Percentiles rank a stretch among this genome's conserved stretches.
phyloP scores from a whole-genome alignment of 352 stramenopile species.

The Paralagenidium karlingii region DNA sequence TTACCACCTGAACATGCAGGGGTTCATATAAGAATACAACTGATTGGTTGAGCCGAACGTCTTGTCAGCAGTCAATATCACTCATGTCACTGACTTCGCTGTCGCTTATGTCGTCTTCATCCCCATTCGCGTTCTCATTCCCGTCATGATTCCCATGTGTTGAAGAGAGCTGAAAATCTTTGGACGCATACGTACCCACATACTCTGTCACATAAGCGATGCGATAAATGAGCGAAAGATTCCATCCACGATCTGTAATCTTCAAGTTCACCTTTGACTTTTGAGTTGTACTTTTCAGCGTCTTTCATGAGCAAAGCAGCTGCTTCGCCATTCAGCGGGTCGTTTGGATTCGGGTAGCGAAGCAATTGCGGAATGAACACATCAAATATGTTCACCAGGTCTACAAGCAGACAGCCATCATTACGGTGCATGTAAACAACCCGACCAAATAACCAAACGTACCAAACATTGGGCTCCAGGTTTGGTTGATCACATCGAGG shows the following conservation, averaged over 20 bases:
- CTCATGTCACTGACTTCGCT: constrained; percentile 81
- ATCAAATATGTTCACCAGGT: constrained; percentile 90
- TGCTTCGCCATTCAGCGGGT: constrained; percentile 85
- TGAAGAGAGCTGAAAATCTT: constrained; percentile 70
- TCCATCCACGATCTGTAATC: constrained; percentile 1
- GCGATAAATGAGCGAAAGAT: constrained; percentile 3
- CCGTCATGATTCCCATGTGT: no score
- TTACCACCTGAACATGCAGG: no score
- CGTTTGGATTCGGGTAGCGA: constrained; percentile 86
- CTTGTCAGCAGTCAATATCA: constrained; percentile 33
- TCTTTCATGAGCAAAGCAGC: constrained; percentile 85
- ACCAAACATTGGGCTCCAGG: constrained; percentile 91
- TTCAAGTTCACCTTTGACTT: constrained; percentile 61
- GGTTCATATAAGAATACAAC: no score
- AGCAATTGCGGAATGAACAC: constrained; percentile 90
- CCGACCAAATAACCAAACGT: constrained; percentile 1
- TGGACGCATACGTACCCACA: constrained; percentile 61
- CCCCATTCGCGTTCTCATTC: no score
- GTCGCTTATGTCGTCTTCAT: constrained; percentile 52
- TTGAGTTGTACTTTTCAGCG: constrained; percentile 72
- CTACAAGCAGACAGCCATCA: constrained; percentile 14
- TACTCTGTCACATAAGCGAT: constrained; percentile 32
- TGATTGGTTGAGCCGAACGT: no score
- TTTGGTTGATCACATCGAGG: constrained; percentile 92
- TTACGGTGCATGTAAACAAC: constrained; percentile 2